Conservation (phyloP, 2,329 filamentous ascomycete genomes). For the Microdochium nivale region DNA sequence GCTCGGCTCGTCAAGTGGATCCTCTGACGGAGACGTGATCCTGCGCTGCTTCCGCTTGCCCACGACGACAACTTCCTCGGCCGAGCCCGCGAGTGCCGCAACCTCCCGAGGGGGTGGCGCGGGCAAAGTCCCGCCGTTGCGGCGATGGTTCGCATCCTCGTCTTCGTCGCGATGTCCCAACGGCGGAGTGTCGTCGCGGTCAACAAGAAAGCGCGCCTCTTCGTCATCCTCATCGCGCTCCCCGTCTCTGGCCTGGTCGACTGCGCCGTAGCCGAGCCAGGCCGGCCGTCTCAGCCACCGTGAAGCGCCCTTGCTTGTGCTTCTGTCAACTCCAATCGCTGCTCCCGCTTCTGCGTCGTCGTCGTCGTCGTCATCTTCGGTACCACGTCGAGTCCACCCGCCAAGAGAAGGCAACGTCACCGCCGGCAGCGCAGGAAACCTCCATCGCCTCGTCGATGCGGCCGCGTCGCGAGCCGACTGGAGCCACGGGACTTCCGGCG, state of each 20-base stretch:
- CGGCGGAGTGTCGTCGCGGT: neutral
- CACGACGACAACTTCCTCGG: neutral
- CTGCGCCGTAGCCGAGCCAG: neutral
- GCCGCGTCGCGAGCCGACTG: constrained; percentile 2
- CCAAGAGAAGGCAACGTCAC: constrained; percentile 2
- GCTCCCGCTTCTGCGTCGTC: neutral
- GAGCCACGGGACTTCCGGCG: constrained; percentile 12
- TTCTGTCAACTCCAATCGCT: neutral
- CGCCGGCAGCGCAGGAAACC: constrained; percentile 23
- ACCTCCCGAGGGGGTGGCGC: neutral
- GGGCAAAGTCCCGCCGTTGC: neutral
- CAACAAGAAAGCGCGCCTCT: neutral
- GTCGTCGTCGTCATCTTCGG: neutral
- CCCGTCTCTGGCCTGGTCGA: neutral
- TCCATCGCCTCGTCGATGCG: constrained; percentile 2
- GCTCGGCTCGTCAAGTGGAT: neutral
- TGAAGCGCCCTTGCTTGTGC: neutral
- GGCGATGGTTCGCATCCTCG: neutral
- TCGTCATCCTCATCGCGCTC: neutral
- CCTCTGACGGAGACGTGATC: neutral
- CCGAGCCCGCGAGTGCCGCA: neutral
- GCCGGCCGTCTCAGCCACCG: neutral
- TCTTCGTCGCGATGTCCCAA: neutral
- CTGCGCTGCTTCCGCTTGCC: neutral
- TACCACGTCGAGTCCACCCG: neutral